Base-by-base conservation (phyloP, 164 flowering plant genomes). In the Cinnamomum chago region DNA sequence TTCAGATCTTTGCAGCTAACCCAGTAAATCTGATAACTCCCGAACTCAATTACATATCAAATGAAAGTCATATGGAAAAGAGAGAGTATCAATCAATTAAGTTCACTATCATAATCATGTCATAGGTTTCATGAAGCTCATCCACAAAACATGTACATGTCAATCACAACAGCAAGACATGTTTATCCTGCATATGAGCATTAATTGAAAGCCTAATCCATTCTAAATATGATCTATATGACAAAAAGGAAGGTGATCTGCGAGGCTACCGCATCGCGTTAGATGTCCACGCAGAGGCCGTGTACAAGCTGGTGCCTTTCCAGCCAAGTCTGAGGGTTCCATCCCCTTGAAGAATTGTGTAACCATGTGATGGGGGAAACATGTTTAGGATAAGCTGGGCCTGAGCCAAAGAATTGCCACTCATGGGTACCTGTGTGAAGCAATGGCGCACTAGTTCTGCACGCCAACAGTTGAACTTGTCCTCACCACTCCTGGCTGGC, bases 211-310 rank as follows among this genome's bases (percentile, higher is more conserved):
- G 28, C 3, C 47, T 40, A 5, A 40, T 40, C 9, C 47, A 11
- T 5, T 40, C 69, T 18, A 67, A 67, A 9, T 30, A 35, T 13
- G 7, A 20, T 30, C 22, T 23, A 67, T 2, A 30, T 30, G 30
- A 73, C 60, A 70, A 17, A 72, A 72, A 1, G 60, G 60, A 55
- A 14, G n/a, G n/a, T n/a, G 5, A 55, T 55, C 17, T 12, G n/a
- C 13, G 47, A 22, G 3, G 40, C 66, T 27, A 73, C 52, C 65
- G 20, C 52, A 28, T 77, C 72, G 72, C 73, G 51, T 66, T 81
- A 13, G 83, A 83, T 62, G 92, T 89, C 93, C 95, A 89, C 67
- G 93, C 80, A 75, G 95, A 89, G 25, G 91, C 93, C 77, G 90
- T 87, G 62, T 84, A 89, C 86, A 89, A 85, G 74, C 87, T 81